Percentiles rank a stretch among this genome's conserved stretches.
Conservation (phyloP, 106 monocot genomes). For the Apostasia shenzhenica region DNA sequence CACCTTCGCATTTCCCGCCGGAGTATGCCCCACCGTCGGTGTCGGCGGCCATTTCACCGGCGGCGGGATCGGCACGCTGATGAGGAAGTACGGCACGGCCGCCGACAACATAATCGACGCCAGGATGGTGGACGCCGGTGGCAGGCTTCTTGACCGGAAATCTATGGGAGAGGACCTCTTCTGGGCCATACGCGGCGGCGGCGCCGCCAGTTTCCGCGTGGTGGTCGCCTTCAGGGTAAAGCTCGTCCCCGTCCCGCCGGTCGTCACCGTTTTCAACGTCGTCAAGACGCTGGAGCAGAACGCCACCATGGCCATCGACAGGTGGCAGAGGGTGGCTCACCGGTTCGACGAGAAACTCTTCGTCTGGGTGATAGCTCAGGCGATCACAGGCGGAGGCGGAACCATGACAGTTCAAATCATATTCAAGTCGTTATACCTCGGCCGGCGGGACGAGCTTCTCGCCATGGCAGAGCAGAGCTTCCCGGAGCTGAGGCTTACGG, state of each 20-base stretch:
- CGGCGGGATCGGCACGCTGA: conserved; percentile 34
- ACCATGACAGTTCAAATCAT: background rate
- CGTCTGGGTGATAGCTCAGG: conserved; percentile 1
- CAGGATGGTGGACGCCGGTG: conserved; percentile 19
- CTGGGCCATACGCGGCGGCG: conserved; percentile 61
- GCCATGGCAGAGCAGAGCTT: background rate
- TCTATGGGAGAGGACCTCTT: conserved; percentile 64
- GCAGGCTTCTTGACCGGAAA: conserved; percentile 19
- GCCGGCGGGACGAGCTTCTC: background rate
- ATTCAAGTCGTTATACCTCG: conserved; percentile 7
- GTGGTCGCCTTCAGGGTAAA: conserved; percentile 32
- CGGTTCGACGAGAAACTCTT: conserved; percentile 3
- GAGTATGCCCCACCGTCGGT: conserved; percentile 31
- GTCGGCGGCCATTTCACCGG: conserved; percentile 46
- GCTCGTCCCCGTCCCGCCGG: conserved; percentile 33
- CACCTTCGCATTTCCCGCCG: conserved; percentile 27
- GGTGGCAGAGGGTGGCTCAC: conserved; percentile 13
- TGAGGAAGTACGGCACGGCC: conserved; percentile 30
- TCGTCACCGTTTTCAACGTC: conserved; percentile 30
- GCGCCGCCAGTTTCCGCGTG: conserved; percentile 40
- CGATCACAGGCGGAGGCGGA: background rate
- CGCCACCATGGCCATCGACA: conserved; percentile 5
- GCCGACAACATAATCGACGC: conserved; percentile 44
- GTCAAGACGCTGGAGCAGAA: conserved; percentile 1
- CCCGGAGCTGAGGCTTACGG: conserved; percentile 11